Base-by-base conservation (phyloP, 1,284 basidiomycete genomes). In the Heterobasidion occidentale region DNA sequence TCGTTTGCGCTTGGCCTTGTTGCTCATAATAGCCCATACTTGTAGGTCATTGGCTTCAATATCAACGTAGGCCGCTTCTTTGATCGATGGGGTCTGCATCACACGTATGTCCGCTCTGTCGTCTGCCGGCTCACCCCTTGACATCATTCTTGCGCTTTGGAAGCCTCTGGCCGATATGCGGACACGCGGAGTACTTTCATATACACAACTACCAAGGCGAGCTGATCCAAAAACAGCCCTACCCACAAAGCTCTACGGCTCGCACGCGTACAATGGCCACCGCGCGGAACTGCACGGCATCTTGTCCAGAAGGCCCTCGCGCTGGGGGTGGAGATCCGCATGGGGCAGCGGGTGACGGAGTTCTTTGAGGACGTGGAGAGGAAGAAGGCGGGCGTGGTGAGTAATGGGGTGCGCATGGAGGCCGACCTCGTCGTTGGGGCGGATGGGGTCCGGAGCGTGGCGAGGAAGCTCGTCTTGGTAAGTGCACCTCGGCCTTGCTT, bases 391-490 rank as follows among this genome's bases (percentile, higher is more conserved):
- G 63, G 65, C 0, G 62, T 71, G 19, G 56, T 68, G n/a, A 55
- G 62, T 12, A 54, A 59, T 20, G 67, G 67, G 0, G 60, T 65
- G 51, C 55, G n/a, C 15, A 38, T 68, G 9, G 58, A 58, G 7
- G 65, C 58, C 14, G 69, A 72, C 53, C 38, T 68, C 20, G 62
- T 72, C 44, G 59, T 71, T 11, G 65, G 62, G 35, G 67, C 65
- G 1, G 69, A 71, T 33, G 68, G 70, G 4, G 52, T 68, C 33
- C 64, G 63, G 52, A 68, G 65, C 47, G 53, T 46, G 17, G 70
- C 63, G 19, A 61, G 64, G 14, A 58, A 62, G 53, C 62, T 62
- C 33, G 65, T 70, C 12, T 54, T 71, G 53, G 68, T 65, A 52
- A 55, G 66, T 53, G 5, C 9, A 14, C 15, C 36, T 38, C 46